Base-by-base conservation (phyloP, 768 basidiomycete species). In the Pseudohyphozyma bogoriensis region DNA sequence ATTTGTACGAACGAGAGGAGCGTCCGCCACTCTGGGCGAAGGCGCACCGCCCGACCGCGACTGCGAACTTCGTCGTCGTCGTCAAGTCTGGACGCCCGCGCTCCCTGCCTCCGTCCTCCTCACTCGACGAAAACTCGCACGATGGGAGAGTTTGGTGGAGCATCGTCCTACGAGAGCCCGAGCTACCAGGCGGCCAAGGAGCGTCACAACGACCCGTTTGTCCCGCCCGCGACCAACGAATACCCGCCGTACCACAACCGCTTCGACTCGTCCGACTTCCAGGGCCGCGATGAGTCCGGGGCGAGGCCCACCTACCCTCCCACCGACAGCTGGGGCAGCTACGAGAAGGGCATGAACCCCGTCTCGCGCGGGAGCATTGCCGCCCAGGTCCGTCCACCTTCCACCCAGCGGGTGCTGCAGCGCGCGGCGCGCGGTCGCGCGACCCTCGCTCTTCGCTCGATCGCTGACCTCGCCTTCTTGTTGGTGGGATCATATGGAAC, bases 301-400 rank as follows among this genome's bases (percentile, higher is more conserved):
- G n/a, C n/a, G n/a, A n/a, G 53, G 9, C 31, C 28, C 29, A 29
- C 26, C 4, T 54, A 63, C 57, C 59, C 59, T 20, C 60, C 62
- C 24, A 37, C 2, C 33, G 22, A 36, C 10, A n/a, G 35, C 44
- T 22, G 24, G 3, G 18, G 6, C 29, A 22, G 13, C 26, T 57
- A 51, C 29, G 61, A 60, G 40, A 59, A 56, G 24, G 49, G n/a
- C 4, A 33, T 26, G 28, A 57, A 51, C 22, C 54, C 62, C 24
- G 59, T 67, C 33, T 61, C 66, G 26, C 28, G 66, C 5, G 66
- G 66, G 12, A 58, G 56, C 12, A 67, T 67, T 40, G 66, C 66
- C 1, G 66, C 66, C 0, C 66, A 67, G 61, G 65, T 66, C 4
- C 40, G 60, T 36, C 22, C 28, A 12, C 3, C 24, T 24, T 24